phyloP scores from a whole-genome alignment of 306 rosid genomes.

The Acmispon strigosus region DNA sequence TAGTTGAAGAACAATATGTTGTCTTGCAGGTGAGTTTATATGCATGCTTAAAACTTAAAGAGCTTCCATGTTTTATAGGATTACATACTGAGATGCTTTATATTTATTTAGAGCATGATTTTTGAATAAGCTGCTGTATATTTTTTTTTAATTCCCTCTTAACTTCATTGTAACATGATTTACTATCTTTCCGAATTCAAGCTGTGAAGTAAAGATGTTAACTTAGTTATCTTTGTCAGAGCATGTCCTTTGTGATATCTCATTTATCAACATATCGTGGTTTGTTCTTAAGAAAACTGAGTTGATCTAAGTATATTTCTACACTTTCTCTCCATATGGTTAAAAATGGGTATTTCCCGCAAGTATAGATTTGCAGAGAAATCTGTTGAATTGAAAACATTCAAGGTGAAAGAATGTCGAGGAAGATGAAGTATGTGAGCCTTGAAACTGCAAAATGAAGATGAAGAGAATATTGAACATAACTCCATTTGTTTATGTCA shows the following conservation, averaged over 20 bases:
- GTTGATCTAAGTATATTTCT: neutral
- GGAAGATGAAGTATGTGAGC: neutral
- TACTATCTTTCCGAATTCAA: neutral
- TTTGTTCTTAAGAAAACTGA: neutral
- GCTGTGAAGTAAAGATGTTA: neutral
- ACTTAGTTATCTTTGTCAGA: neutral
- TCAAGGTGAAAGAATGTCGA: neutral
- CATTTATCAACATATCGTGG: neutral
- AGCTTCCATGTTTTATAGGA: neutral
- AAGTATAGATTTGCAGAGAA: neutral
- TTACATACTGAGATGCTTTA: neutral
- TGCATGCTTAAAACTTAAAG: neutral
- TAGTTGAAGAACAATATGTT: conserved; percentile 31
- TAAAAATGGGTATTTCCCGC: neutral
- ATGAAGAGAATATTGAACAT: neutral
- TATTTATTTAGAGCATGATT: neutral
- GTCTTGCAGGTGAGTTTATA: neutral
- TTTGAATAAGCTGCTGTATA: neutral
- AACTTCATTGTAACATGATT: neutral
- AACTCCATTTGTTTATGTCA: neutral
- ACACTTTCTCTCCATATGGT: neutral
- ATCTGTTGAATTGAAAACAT: neutral
- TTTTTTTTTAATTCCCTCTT: neutral
- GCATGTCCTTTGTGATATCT: neutral
- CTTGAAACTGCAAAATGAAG: neutral